Percentiles rank a stretch among this genome's conserved stretches.
These are phyloP conservation scores for Aegle marmelos DNA, from an alignment of 345 rosid genomes.

Conservation along the genomic window DNA sequence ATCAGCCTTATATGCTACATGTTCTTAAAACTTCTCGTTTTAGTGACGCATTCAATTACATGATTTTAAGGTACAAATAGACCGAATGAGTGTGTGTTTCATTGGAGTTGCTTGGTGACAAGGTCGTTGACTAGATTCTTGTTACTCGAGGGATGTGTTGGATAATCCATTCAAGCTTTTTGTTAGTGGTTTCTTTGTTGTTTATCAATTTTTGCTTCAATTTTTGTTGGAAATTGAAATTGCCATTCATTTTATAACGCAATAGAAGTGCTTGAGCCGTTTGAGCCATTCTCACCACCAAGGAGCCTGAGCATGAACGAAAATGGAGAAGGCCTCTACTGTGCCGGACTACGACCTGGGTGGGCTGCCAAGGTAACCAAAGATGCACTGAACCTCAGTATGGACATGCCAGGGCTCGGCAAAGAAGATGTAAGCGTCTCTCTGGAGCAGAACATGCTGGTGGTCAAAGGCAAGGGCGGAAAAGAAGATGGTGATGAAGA, in stretches of 20 bases:
- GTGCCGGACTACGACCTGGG: conserved; percentile 36
- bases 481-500: conserved; percentile 40
- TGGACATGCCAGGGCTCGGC: conserved; percentile 58
- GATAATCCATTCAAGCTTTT: too few species aligned
- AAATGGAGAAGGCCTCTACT: conserved; percentile 43
- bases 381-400: conserved; percentile 29
- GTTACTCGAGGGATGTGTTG: too few species aligned
- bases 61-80: too few species aligned
- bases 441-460: conserved; percentile 53
- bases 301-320: conserved; percentile 68
- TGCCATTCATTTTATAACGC: too few species aligned
- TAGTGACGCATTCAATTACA: too few species aligned
- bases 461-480: conserved; percentile 55
- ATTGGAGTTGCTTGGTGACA: too few species aligned
- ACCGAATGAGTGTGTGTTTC: too few species aligned
- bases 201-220: neutral
- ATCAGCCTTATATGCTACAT: too few species aligned
- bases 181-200: too few species aligned
- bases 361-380: conserved; percentile 41
- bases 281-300: conserved; percentile 54
- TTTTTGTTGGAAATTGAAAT: too few species aligned
- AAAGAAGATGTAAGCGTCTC: conserved; percentile 50
- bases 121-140: too few species aligned
- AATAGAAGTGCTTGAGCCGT: conserved; percentile 50
- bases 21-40: too few species aligned